These are phyloP conservation scores for Phytopythium vexans DNA, from an alignment of 352 stramenopile species.

Conservation along the genomic window DNA sequence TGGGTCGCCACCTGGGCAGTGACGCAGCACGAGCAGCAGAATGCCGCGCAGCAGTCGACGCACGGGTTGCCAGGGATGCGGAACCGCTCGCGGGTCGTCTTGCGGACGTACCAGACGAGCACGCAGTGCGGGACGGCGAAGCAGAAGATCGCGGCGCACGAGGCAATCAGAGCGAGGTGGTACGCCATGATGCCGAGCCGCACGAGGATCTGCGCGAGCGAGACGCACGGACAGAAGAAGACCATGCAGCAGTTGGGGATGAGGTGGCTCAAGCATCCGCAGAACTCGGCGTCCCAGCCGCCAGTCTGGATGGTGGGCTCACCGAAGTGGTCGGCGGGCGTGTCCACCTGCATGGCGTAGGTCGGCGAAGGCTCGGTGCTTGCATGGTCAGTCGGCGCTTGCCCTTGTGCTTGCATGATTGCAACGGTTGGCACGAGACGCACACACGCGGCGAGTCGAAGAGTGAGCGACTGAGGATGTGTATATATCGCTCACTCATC, in stretches of 20 bases:
- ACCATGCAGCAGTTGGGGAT: slow-evolving; percentile 24
- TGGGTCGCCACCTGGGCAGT: slow-evolving; percentile 56
- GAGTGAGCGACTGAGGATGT: too few species aligned
- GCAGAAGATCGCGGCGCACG: slow-evolving; percentile 18
- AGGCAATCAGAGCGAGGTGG: slow-evolving; percentile 1
- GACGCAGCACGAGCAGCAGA: slow-evolving; percentile 27
- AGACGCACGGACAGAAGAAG: slow-evolving; percentile 23
- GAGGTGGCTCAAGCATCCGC: slow-evolving; percentile 16
- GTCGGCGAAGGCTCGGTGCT: too few species aligned
- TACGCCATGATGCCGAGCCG: slow-evolving; percentile 25
- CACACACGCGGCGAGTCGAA: too few species aligned
- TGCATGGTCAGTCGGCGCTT: background rate
- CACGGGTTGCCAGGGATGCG: slow-evolving; percentile 16
- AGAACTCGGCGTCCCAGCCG: slow-evolving; percentile 13
- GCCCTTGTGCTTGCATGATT: background rate
- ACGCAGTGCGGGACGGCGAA: slow-evolving; percentile 20
- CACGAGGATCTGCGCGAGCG: slow-evolving; percentile 28
- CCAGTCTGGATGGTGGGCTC: slow-evolving; percentile 2
- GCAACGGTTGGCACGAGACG: too few species aligned
- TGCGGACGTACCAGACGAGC: slow-evolving; percentile 22
- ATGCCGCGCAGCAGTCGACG: slow-evolving; percentile 19
- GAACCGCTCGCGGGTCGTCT: slow-evolving; percentile 11
- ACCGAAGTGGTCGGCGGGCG: background rate
- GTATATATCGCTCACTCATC: too few species aligned
- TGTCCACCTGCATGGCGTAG: slow-evolving; percentile 7